phyloP scores from a whole-genome alignment of 2,329 filamentous ascomycete genomes.

The Sarocladium strictum region DNA sequence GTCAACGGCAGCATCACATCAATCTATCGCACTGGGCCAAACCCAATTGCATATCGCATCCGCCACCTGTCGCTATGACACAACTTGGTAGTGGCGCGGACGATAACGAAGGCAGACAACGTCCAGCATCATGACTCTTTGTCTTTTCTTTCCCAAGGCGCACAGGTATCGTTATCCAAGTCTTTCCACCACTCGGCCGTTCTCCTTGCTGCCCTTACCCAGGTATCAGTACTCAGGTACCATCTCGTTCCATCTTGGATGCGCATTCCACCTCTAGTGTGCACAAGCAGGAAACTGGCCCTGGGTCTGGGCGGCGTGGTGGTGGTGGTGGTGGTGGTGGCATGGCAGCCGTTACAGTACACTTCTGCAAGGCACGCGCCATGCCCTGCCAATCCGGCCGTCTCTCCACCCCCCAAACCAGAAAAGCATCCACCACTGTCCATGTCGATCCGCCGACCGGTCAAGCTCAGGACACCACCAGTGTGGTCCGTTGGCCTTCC shows the following conservation, averaged over 20 bases:
- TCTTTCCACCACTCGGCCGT: slow-evolving; percentile 1
- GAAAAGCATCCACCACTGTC: background rate
- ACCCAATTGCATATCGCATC: background rate
- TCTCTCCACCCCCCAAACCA: slow-evolving; percentile 1
- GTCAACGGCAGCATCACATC: background rate
- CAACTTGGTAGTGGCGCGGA: background rate
- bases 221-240: slow-evolving; percentile 3
- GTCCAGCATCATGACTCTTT: background rate
- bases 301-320: background rate
- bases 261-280: background rate
- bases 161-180: background rate
- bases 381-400: slow-evolving; percentile 1
- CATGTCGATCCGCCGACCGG: slow-evolving; percentile 3
- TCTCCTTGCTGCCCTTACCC: background rate
- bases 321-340: background rate
- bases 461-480: background rate
- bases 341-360: background rate
- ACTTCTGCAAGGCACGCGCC: slow-evolving; percentile 8
- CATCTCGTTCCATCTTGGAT: slow-evolving; percentile 3
- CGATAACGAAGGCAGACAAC: background rate
- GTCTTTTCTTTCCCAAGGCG: background rate
- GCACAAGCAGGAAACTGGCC: background rate
- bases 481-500: background rate
- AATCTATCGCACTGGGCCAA: background rate
- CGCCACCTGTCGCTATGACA: background rate